These are phyloP conservation scores for Beauveria bassiana DNA, from an alignment of 2,329 filamentous ascomycete genomes.

Conservation along the genomic window DNA sequence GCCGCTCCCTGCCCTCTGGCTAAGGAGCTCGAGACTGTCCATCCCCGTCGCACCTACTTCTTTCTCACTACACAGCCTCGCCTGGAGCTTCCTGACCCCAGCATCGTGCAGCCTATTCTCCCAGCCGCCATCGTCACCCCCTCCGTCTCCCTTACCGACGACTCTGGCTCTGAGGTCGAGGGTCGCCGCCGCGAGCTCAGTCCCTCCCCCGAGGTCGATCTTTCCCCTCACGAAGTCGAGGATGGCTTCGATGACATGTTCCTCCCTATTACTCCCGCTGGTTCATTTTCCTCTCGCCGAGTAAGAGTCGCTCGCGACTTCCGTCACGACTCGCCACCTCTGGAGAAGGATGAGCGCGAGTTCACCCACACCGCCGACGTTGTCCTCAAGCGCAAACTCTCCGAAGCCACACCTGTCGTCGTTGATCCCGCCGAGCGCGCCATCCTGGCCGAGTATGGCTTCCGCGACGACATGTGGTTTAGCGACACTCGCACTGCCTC, in stretches of 20 bases:
- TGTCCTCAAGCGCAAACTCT: slow-evolving; percentile 60
- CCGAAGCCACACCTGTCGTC: slow-evolving; percentile 28
- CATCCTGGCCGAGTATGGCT: slow-evolving; percentile 25
- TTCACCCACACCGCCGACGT: slow-evolving; percentile 93
- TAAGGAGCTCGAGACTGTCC: slow-evolving; percentile 86
- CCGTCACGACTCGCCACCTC: slow-evolving; percentile 73
- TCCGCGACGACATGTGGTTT: slow-evolving; percentile 46
- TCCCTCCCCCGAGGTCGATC: slow-evolving; percentile 86
- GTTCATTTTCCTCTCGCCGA: slow-evolving; percentile 50
- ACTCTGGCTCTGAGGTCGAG: slow-evolving; percentile 56
- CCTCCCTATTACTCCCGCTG: slow-evolving; percentile 54
- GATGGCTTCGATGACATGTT: slow-evolving; percentile 54
- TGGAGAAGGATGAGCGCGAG: slow-evolving; percentile 92
- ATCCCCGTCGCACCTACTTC: slow-evolving; percentile 93
- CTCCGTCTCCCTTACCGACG: slow-evolving; percentile 58
- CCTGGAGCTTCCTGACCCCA: slow-evolving; percentile 61
- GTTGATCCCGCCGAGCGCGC: slow-evolving; percentile 24
- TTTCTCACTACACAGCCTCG: slow-evolving; percentile 85
- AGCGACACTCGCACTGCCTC: slow-evolving; percentile 33
- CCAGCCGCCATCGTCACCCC: slow-evolving; percentile 63
- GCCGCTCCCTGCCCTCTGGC: slow-evolving; percentile 77
- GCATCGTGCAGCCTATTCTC: slow-evolving; percentile 21
- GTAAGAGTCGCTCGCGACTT: slow-evolving; percentile 31
- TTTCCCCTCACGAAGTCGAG: slow-evolving; percentile 81
- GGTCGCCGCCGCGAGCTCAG: slow-evolving; percentile 65